Evolutionary conservation across 1,139 yeast genomes (phyloP).

Genomic region (Geotrichum histeridarum): DNA sequence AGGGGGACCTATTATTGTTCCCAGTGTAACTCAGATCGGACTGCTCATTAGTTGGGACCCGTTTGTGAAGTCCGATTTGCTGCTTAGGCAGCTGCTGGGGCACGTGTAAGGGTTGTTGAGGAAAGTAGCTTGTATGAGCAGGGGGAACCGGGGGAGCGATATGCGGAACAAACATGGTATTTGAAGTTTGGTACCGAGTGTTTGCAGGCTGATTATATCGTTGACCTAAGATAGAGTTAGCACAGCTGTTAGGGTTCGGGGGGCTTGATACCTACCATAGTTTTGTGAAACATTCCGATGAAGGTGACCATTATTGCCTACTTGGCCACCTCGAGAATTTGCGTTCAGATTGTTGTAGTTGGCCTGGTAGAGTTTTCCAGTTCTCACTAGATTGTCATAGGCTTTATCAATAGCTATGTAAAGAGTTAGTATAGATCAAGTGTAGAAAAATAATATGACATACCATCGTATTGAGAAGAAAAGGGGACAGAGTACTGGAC

Average conservation of each 20-base stretch:
- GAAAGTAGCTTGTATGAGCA: background rate
- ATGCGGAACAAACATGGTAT: background rate
- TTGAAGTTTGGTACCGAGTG: background rate
- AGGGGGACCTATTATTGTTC: background rate
- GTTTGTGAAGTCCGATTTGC: slow-evolving; percentile 5
- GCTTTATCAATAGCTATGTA: slow-evolving; percentile 13
- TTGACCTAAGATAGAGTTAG: background rate
- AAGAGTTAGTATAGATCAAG: background rate
- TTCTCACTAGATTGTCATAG: slow-evolving; percentile 9
- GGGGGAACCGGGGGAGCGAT: background rate
- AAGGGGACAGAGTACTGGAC: slow-evolving; percentile 12
- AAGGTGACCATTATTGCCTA: background rate
- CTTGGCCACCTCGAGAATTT: slow-evolving; percentile 2
- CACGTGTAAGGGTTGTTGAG: background rate
- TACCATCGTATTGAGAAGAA: slow-evolving; percentile 16
- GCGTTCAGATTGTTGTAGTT: background rate
- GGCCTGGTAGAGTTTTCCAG: slow-evolving; percentile 5
- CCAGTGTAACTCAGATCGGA: background rate
- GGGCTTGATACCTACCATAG: slow-evolving; percentile 12
- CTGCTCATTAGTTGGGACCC: slow-evolving; percentile 3
- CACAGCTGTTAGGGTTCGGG: background rate
- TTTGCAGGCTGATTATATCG: background rate
- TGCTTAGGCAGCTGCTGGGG: background rate
- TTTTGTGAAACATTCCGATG: slow-evolving; percentile 11
- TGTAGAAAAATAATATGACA: background rate